Base-by-base conservation (phyloP, 2,329 filamentous ascomycete genomes). In the Aspergillus sp. region DNA sequence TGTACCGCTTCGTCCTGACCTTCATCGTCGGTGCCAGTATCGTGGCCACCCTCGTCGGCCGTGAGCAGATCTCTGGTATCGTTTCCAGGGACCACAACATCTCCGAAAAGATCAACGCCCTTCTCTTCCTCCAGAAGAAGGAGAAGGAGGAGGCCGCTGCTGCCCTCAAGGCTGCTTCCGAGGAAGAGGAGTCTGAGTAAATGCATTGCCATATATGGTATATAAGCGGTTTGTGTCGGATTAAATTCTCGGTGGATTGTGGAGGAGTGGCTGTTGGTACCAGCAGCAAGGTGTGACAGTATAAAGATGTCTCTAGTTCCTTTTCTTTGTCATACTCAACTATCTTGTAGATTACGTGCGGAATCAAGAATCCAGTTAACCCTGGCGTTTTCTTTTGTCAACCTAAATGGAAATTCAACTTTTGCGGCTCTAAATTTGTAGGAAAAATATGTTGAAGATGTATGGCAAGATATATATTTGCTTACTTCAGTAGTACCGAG, bases 1-100 rank as follows among this genome's bases (percentile, higher is more conserved):
- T 87, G 49, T 97, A 97, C 79, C 90, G 93, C 34, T 97, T 96
- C 75, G 88, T 96, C 8, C 81, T 97, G 66, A 97, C 93, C 2
- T 93, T 93, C 72, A 83, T 97, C 59, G 93, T 96, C 26, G 93
- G 93, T 39, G 80, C 85, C 43, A 88, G 89, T 61, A 93, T 97
- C 64, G 86, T 95, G 42, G 78, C 91, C 65, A 93, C 85, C 62
- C 79, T 97, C 64, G 83, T 97, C 61, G 91, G 91, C 41, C 86
- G 93, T 60, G 89, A 92, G 68, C 89, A 93, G 77, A 86, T 96
- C 64, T 81, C 80, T 54, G 68, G 69, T 60, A 71, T 63, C 58
- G 54, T 70, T 47, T 56, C 70, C 17, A 69, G 72, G 39, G 56
- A 51, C 66, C 73, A 76, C 71, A 74, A 64, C 56, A 68, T 77